Base-by-base conservation (phyloP, 306 rosid genomes). In the Vigna angularis region DNA sequence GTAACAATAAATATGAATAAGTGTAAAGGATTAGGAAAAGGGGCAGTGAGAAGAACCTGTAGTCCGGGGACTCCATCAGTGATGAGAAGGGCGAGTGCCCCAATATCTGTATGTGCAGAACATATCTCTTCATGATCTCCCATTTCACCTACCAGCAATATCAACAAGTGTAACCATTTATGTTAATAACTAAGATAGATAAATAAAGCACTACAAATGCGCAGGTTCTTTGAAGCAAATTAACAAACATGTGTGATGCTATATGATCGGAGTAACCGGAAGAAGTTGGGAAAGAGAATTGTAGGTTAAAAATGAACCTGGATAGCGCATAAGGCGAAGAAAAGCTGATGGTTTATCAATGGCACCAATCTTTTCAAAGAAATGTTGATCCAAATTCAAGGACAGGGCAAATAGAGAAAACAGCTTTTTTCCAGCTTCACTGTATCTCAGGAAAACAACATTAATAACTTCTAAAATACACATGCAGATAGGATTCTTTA, bases 361-460 rank as follows among this genome's bases (percentile, higher is more conserved):
- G 12, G 72, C 72, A 44, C 72, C 72, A 42, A 66, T 44, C 17
- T 66, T 42, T 6, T 66, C 72, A 66, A 66, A 66, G 72, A 66
- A 66, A 66, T 66, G 18, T 3, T 66, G 18, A 5, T 66, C 53
- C 53, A 66, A 3, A 44, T 66, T 44, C 72, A 66, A 66, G 18
- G 72, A 66, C 6, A 66, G 36, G 18, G 72, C 72, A 44, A 66
- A 44, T 12, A 66, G 53, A 42, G 72, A 66, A 0, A 42, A 66
- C 34, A 66, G 16, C 3, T 66, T 66, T 44, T 66, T 66, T 20
- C 72, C 72, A 42, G 5, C 36, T 18, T 11, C 53, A 66, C 72
- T 66, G 72, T 66, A 34, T 0, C 45, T 1, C 0, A 66, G 1
- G 12, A 38, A 40, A 65, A 40, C 70, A 38, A 17, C 0, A 18